phyloP scores from a whole-genome alignment of 805 yeast genomes.

The Candida argentea region DNA sequence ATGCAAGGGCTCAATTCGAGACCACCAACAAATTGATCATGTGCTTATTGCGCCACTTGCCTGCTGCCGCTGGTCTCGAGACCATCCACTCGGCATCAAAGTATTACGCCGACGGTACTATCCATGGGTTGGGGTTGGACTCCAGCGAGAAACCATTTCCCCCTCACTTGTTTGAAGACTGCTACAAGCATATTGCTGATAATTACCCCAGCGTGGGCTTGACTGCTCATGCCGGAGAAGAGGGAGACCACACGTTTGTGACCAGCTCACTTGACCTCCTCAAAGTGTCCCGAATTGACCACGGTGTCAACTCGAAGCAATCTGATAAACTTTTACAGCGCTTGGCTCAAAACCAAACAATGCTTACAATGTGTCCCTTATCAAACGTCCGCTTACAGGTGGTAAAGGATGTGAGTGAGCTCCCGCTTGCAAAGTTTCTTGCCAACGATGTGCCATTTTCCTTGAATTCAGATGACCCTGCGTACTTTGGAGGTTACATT shows the following conservation, averaged over 20 bases:
- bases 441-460: constrained; percentile 61
- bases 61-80: constrained; percentile 45
- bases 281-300: constrained; percentile 62
- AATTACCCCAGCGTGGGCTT: constrained; percentile 45
- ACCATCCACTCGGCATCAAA: constrained; percentile 45
- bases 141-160: constrained; percentile 74
- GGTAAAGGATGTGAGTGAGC: constrained; percentile 52
- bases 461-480: constrained; percentile 71
- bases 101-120: constrained; percentile 33
- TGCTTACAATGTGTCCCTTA: constrained; percentile 69
- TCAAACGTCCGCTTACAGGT: constrained; percentile 71
- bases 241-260: constrained; percentile 70
- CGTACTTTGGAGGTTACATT: constrained; percentile 16
- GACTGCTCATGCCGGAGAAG: constrained; percentile 89
- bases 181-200: constrained; percentile 41
- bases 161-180: constrained; percentile 56
- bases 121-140: constrained; percentile 75
- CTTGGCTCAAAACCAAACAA: constrained; percentile 42
- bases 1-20: constrained; percentile 49
- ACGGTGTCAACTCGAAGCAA: constrained; percentile 60
- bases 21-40: constrained; percentile 65
- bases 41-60: constrained; percentile 74
- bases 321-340: constrained; percentile 44
- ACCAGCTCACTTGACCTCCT: constrained; percentile 43
- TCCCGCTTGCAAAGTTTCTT: constrained; percentile 55